phyloP scores from a whole-genome alignment of 345 rosid species.

The Heritiera littoralis region DNA sequence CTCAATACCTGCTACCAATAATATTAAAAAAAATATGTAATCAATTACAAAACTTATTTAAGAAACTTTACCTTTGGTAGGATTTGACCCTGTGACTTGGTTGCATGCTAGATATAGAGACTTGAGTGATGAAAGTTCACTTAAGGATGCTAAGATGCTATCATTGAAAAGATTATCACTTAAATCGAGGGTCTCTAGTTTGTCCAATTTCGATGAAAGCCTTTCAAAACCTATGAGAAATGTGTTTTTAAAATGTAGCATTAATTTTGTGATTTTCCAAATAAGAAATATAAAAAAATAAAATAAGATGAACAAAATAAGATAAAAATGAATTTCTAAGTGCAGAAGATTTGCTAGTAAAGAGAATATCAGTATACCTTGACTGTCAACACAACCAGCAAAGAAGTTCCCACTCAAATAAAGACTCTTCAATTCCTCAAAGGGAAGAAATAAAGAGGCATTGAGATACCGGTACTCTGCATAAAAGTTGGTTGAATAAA shows the following conservation, averaged over 20 bases:
- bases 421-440: slow-evolving; percentile 5
- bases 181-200: neutral
- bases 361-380: neutral
- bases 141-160: neutral
- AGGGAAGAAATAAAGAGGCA: neutral
- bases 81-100: neutral
- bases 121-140: neutral
- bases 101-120: neutral
- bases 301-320: neutral
- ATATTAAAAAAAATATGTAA: neutral
- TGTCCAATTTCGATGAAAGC: neutral
- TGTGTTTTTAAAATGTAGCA: neutral
- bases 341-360: neutral
- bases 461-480: neutral
- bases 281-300: neutral
- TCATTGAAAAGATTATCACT: neutral
- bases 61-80: neutral
- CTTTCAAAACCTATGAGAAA: neutral
- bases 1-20: neutral
- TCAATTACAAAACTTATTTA: neutral
- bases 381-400: neutral
- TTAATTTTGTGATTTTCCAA: neutral
- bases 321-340: neutral
- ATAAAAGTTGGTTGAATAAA: too few relatives aligned
- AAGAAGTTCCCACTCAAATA: neutral